Evolutionary conservation across 352 stramenopile species (phyloP).

Genomic region (Aphanomyces stellatus): DNA sequence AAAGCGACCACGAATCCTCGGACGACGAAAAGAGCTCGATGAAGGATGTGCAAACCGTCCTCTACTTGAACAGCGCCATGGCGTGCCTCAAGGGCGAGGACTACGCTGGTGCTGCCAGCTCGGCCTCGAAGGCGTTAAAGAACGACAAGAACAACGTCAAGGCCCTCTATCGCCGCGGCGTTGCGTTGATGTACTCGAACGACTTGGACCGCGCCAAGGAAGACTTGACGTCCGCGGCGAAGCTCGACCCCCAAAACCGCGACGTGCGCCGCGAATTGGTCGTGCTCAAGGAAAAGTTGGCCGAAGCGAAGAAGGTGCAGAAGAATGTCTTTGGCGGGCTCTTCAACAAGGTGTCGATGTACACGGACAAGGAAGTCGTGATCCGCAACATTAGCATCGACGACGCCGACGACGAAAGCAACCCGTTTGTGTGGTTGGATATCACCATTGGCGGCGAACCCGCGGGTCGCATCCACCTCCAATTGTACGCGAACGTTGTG

Average conservation of each 20-base stretch:
- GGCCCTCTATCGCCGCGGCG: constrained; percentile 74
- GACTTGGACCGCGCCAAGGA: constrained; percentile 83
- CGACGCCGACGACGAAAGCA: constrained; percentile 61
- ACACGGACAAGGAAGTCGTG: constrained; percentile 93
- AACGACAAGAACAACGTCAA: constrained; percentile 79
- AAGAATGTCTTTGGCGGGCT: constrained; percentile 94
- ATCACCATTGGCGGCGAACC: constrained; percentile 88
- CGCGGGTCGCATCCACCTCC: constrained; percentile 90
- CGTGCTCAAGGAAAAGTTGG: constrained; percentile 75
- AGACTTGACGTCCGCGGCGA: constrained; percentile 71
- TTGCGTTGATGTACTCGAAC: constrained; percentile 76
- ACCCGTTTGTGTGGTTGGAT: constrained; percentile 98
- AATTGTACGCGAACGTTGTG: constrained; percentile 93
- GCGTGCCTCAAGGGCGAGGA: constrained; percentile 89
- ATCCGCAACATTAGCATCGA: constrained; percentile 32
- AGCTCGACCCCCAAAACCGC: constrained; percentile 72
- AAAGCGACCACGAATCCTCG: constrained; percentile 81
- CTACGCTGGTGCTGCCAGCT: constrained; percentile 81
- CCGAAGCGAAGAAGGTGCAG: constrained; percentile 90
- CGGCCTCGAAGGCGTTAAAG: constrained; percentile 71
- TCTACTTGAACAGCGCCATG: constrained; percentile 91
- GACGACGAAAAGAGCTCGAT: constrained; percentile 78
- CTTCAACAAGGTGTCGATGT: constrained; percentile 96
- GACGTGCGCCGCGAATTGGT: constrained; percentile 73
- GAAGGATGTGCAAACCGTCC: constrained; percentile 84